Percentiles rank a stretch among this genome's conserved stretches.
phyloP scores from a whole-genome alignment of 257 asterid species.

The Gynochthodes officinalis region DNA sequence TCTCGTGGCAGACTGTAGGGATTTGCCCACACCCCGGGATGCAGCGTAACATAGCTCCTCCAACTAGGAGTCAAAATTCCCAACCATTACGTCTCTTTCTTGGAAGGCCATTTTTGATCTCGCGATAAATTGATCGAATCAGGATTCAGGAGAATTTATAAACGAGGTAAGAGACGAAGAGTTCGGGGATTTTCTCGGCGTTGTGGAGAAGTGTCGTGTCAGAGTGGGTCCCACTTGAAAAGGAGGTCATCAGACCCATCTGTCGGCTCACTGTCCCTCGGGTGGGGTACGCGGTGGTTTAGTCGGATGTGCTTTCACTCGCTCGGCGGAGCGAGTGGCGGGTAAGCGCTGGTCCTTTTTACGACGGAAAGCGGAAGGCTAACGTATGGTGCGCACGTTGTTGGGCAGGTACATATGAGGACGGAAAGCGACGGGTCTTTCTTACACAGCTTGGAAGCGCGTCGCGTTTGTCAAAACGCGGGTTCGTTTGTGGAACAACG shows the following conservation, averaged over 20 bases:
- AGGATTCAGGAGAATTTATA: neutral
- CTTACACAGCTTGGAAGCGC: neutral
- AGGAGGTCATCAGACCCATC: conserved; percentile 16
- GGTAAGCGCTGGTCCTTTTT: neutral
- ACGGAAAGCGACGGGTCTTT: conserved; percentile 12
- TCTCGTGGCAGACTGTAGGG: neutral
- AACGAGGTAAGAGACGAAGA: neutral
- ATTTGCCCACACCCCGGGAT: neutral
- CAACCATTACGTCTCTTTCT: conserved; percentile 15
- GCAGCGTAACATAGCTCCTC: neutral
- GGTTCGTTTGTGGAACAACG: too few relatives aligned
- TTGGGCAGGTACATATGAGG: neutral
- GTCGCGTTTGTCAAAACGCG: neutral
- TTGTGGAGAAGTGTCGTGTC: conserved; percentile 16
- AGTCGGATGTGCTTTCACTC: neutral
- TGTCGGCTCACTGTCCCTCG: conserved; percentile 15
- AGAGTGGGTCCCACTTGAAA: conserved; percentile 19
- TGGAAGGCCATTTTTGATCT: too few relatives aligned
- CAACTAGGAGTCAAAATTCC: neutral
- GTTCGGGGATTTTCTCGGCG: neutral
- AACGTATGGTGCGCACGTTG: conserved; percentile 23
- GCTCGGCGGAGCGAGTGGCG: neutral
- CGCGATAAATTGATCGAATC: too few relatives aligned
- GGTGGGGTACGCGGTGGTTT: neutral
- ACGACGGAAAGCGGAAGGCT: neutral